A percentile compares a stretch with the other conserved stretches of the same genome.
These are phyloP conservation scores for Camellia sinensis DNA, from an alignment of 148 eudicot species.

Conservation along the genomic window DNA sequence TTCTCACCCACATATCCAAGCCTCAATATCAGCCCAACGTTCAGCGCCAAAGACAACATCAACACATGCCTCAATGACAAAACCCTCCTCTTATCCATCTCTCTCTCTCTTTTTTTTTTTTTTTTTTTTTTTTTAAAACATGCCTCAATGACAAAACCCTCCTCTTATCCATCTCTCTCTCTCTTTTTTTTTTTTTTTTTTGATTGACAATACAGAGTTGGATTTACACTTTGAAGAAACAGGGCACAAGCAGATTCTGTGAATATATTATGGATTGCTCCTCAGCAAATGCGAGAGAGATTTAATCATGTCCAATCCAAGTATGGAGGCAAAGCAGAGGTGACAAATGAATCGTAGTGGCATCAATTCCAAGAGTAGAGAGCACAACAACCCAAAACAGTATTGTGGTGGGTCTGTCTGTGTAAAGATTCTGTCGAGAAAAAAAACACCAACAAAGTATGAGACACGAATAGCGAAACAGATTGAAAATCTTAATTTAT, in stretches of 20 bases:
- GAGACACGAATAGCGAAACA: background rate
- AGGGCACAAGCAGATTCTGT: background rate
- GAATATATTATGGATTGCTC: background rate
- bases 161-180: conserved; percentile 14
- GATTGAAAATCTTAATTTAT: background rate
- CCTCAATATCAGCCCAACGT: conserved; percentile 57
- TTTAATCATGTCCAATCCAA: background rate
- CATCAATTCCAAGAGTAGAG: background rate
- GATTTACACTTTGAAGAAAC: background rate
- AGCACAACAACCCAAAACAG: background rate
- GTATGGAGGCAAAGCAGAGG: background rate
- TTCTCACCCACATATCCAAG: conserved; percentile 39
- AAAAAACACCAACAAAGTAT: background rate
- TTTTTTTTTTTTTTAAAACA: too few relatives aligned
- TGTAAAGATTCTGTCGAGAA: background rate
- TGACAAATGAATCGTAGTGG: background rate
- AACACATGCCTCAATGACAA: conserved; percentile 45
- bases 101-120: too few relatives aligned
- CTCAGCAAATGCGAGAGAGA: background rate
- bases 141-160: conserved; percentile 36
- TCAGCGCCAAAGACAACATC: conserved; percentile 68
- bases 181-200: background rate
- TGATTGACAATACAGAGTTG: background rate
- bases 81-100: conserved; percentile 20
- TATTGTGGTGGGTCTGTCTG: background rate